Conservation (phyloP, 1,284 basidiomycete species). For the Gastroboletus turbinatus region DNA sequence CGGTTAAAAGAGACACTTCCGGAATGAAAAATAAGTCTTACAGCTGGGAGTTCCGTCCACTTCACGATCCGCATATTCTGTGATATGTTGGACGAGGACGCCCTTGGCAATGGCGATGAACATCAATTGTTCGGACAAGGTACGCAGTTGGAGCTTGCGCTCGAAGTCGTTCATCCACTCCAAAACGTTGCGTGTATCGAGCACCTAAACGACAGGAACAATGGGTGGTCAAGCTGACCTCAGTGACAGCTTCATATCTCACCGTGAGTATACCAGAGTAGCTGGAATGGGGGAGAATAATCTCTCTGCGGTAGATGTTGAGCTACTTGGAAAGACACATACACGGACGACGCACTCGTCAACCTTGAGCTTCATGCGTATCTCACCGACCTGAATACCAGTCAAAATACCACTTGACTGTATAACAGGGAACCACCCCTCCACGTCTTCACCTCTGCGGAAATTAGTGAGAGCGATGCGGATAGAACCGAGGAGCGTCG, state of each 20-base stretch:
- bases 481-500: constrained; percentile 58
- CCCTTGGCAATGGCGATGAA: constrained; percentile 67
- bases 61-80: constrained; percentile 63
- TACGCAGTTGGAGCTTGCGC: constrained; percentile 60
- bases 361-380: constrained; percentile 68
- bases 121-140: constrained; percentile 58
- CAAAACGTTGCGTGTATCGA: constrained; percentile 63
- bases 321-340: constrained; percentile 10
- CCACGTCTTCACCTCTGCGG: constrained; percentile 66
- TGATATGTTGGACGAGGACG: constrained; percentile 62
- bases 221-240: constrained; percentile 3
- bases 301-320: constrained; percentile 51
- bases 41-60: constrained; percentile 63
- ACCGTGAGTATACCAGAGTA: constrained; percentile 60
- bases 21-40: constrained; percentile 35
- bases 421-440: constrained; percentile 83
- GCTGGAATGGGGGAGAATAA: constrained; percentile 62
- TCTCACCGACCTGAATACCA: constrained; percentile 67
- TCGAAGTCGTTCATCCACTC: constrained; percentile 77
- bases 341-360: constrained; percentile 60
- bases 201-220: constrained; percentile 41
- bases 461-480: constrained; percentile 68
- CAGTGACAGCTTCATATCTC: constrained; percentile 16
- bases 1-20: constrained; percentile 5
- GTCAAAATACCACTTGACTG: constrained; percentile 46